Conservation (phyloP, 148 eudicot species). For the Camellia sinensis region DNA sequence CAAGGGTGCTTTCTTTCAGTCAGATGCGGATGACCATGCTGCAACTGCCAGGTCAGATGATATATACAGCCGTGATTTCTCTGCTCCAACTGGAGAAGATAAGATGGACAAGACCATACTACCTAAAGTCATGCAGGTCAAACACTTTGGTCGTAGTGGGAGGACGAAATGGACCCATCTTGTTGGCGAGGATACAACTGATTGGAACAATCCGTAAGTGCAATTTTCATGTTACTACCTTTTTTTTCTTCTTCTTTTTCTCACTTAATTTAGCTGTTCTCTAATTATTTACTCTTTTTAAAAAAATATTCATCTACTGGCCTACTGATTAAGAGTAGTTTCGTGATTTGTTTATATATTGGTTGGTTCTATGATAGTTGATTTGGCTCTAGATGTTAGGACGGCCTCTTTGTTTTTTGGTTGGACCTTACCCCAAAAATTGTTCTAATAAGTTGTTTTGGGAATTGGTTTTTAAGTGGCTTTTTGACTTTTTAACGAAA, state of each 20-base stretch:
- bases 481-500: not conserved
- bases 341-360: not conserved
- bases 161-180: slow-evolving; percentile 98
- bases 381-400: not conserved
- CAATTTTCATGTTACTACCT: not conserved
- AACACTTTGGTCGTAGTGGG: slow-evolving; percentile 95
- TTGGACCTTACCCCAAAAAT: not conserved
- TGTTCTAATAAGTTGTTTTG: not conserved
- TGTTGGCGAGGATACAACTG: slow-evolving; percentile 85
- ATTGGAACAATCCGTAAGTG: slow-evolving; percentile 84
- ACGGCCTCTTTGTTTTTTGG: not conserved
- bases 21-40: slow-evolving; percentile 61
- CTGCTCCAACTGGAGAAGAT: slow-evolving; percentile 89
- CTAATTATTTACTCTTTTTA: not conserved
- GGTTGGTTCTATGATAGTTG: slow-evolving; percentile 2
- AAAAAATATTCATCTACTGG: not conserved
- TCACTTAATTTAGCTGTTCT: not conserved
- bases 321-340: not conserved
- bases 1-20: slow-evolving; percentile 90
- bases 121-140: slow-evolving; percentile 95
- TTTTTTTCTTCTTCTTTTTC: not conserved
- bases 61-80: slow-evolving; percentile 69
- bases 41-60: slow-evolving; percentile 56
- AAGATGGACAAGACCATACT: slow-evolving; percentile 79
- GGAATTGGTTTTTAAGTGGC: not conserved